Evolutionary conservation across 2,329 filamentous ascomycete species (phyloP), one percentile per base, ranked within the genome.

Genomic region (Colletotrichum sp.): DNA sequence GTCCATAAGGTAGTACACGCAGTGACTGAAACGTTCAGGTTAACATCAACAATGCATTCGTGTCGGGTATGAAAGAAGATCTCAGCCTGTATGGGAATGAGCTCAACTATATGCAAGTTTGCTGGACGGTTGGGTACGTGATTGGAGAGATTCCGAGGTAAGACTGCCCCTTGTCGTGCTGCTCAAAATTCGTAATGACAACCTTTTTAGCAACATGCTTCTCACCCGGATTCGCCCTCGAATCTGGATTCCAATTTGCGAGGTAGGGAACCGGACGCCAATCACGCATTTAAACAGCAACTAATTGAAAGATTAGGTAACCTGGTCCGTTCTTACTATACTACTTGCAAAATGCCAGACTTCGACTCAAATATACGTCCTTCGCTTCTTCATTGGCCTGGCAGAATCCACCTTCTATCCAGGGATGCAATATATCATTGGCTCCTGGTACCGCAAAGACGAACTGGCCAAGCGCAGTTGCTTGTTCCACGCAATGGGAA

Each of bases 391-490:
- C 66, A 81, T 86, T 58, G 85, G 85, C 3, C 78, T 87, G 8
- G 82, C 82, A n/a, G 83, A 85, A 75, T 81, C 80, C 13, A 79
- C 80, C 5, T 84, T 83, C 71, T 85, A 85, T 54, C 83, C 84
- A 0, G 84, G 83, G 5, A 83, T 84, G 72, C 82, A 84, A 69
- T 86, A 84, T 66, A 78, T 87, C n/a, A 83, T 87, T 27, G 84
- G 85, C 4, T 84, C 82, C 1, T 87, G 85, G 86, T 87, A 87
- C 72, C 79, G 80, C 24, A 78, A 83, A 76, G 72, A 75, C 5
- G 85, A 87, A 74, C 83, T 87, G 0, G 90, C 87, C 68, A 91
- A 90, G 76, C 85, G 90, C 7, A 82, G 84, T 0, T 85, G 84
- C 68, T 83, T 87, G 36, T 86, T 87, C 76, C 83, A 87, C 67